These are phyloP conservation scores for Pelargonium myrrhifolium DNA, from an alignment of 441 rosid species.

Conservation along the genomic window DNA sequence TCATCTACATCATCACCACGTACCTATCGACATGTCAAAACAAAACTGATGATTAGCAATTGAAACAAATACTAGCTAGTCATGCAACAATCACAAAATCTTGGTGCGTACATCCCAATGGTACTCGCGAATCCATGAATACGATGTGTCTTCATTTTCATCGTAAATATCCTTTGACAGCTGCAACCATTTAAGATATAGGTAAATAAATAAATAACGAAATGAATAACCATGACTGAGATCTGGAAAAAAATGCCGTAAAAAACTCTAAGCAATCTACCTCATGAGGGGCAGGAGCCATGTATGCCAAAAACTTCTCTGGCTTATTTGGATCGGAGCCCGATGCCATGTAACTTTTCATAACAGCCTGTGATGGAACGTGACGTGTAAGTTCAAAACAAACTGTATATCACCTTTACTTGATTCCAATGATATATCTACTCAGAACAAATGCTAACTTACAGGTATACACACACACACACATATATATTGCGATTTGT, in stretches of 20 bases:
- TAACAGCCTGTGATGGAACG: slow-evolving; percentile 53
- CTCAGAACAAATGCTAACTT: background rate
- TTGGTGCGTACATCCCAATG: slow-evolving; percentile 80
- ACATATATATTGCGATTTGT: background rate
- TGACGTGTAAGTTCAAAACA: slow-evolving; percentile 13
- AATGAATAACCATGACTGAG: background rate
- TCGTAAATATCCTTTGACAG: slow-evolving; percentile 68
- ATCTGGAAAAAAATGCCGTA: background rate
- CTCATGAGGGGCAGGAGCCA: slow-evolving; percentile 83
- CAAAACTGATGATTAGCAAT: slow-evolving; percentile 9
- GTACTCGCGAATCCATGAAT: slow-evolving; percentile 90
- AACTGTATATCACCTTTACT: background rate
- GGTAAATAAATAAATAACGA: background rate
- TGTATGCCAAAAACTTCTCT: slow-evolving; percentile 84
- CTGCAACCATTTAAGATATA: slow-evolving; percentile 38
- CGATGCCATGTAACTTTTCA: slow-evolving; percentile 75
- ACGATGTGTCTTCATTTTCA: slow-evolving; percentile 66
- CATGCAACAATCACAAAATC: slow-evolving; percentile 12
- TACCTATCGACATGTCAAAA: slow-evolving; percentile 38
- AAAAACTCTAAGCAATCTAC: slow-evolving; percentile 27
- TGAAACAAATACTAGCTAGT: slow-evolving; percentile 11
- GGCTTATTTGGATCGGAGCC: slow-evolving; percentile 64
- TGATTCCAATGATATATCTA: background rate
- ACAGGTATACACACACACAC: too few species aligned
- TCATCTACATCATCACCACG: slow-evolving; percentile 65